phyloP scores from a whole-genome alignment of 1,284 basidiomycete genomes.

The Irpex sp. region DNA sequence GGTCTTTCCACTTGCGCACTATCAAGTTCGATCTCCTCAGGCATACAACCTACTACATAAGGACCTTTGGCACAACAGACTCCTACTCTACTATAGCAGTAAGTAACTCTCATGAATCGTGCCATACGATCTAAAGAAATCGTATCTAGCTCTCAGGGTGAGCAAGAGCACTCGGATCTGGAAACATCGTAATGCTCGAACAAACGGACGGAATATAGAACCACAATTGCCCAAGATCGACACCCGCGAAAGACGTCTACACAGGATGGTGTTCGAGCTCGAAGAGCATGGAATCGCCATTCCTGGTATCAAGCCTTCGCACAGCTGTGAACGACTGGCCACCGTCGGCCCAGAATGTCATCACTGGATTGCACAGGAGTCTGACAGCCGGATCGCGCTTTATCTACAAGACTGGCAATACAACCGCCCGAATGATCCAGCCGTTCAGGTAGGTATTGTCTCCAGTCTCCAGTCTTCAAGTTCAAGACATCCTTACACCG shows the following conservation, averaged over 20 bases:
- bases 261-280: not conserved
- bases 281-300: not conserved
- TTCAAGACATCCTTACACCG: too few species aligned
- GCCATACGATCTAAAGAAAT: too few species aligned
- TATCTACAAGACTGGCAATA: not conserved
- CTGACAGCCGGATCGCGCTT: not conserved
- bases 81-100: constrained; percentile 16
- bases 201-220: not conserved
- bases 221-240: not conserved
- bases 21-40: constrained; percentile 18
- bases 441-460: not conserved
- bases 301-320: not conserved
- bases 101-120: not conserved
- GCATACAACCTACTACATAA: constrained; percentile 10
- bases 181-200: constrained; percentile 7
- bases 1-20: constrained; percentile 5
- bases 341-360: not conserved
- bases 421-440: not conserved
- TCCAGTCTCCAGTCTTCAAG: not conserved
- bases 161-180: constrained; percentile 9
- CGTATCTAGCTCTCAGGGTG: constrained; percentile 4
- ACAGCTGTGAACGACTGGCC: not conserved
- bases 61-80: constrained; percentile 17
- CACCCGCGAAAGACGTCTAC: not conserved
- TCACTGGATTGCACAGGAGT: not conserved